These are phyloP conservation scores for Aureobasidium sp. DNA, from an alignment of 2,329 filamentous ascomycete species.

Conservation along the genomic window DNA sequence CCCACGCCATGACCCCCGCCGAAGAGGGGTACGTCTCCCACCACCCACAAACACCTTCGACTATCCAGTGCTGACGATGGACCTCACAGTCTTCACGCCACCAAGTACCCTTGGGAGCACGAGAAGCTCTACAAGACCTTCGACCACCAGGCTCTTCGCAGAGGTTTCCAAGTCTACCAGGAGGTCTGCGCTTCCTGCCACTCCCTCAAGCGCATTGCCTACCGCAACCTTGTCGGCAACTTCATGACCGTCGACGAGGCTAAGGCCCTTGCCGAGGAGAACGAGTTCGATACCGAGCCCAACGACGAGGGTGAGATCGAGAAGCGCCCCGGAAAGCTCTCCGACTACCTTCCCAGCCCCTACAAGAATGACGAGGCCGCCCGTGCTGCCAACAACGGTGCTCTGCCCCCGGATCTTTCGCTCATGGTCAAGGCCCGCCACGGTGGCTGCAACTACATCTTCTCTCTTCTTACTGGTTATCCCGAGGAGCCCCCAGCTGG, in stretches of 20 bases:
- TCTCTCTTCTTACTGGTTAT: conserved; percentile 92
- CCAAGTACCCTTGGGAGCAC: conserved; percentile 94
- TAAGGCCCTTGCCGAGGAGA: conserved; percentile 94
- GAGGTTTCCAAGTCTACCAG: conserved; percentile 98
- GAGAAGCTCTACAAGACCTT: conserved; percentile 88
- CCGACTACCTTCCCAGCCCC: conserved; percentile 87
- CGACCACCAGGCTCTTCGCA: conserved; percentile 94
- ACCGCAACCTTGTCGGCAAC: conserved; percentile 82
- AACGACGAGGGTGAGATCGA: conserved; percentile 97
- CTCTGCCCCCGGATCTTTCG: conserved; percentile 92
- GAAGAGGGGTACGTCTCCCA: conserved; percentile 86
- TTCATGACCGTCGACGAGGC: conserved; percentile 96
- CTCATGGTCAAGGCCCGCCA: conserved; percentile 97
- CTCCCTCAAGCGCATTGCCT: conserved; percentile 89
- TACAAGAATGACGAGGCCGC: conserved; percentile 99
- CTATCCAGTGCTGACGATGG: conserved; percentile 1
- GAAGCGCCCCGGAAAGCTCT: conserved; percentile 97
- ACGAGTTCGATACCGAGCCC: conserved; percentile 97
- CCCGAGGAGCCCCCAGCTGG: conserved; percentile 93
- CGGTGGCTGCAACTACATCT: conserved; percentile 98
- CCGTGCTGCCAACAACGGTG: conserved; percentile 96
- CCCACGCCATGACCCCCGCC: conserved; percentile 81
- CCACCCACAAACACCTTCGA: not conserved
- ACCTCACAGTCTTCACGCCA: conserved; percentile 70
- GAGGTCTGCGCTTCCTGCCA: conserved; percentile 98